Conservation (phyloP, 1,139 yeast species). For the Pichia sp. region DNA sequence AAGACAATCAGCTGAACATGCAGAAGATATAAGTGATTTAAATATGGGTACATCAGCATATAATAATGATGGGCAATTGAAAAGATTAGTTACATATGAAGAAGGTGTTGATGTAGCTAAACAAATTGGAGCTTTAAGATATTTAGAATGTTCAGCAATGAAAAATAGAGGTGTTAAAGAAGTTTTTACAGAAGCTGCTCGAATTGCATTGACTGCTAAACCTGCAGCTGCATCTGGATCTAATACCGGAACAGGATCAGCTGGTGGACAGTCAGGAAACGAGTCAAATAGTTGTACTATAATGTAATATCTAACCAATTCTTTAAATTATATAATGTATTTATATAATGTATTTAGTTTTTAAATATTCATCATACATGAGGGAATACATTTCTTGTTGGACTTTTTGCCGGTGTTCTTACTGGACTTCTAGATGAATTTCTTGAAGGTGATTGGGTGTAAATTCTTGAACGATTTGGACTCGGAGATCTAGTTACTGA, state of each 20-base stretch:
- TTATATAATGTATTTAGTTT: neutral
- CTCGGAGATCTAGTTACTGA: constrained; percentile 8
- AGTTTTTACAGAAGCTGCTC: constrained; percentile 94
- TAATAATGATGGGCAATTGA: constrained; percentile 32
- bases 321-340: neutral
- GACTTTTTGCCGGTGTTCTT: constrained; percentile 9
- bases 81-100: constrained; percentile 64
- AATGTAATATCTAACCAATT: constrained; percentile 18
- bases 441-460: no score
- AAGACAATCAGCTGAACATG: constrained; percentile 47
- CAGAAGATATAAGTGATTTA: constrained; percentile 13
- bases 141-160: constrained; percentile 90
- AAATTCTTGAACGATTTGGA: constrained; percentile 4
- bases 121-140: constrained; percentile 76
- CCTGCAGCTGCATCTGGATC: constrained; percentile 40
- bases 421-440: constrained; percentile 13
- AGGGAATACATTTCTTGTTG: constrained; percentile 1
- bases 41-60: constrained; percentile 19
- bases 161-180: constrained; percentile 93
- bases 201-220: constrained; percentile 88
- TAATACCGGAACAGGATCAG: constrained; percentile 3
- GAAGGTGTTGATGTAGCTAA: constrained; percentile 86
- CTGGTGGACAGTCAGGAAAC: neutral
- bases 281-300: constrained; percentile 22
- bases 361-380: no score